Evolutionary conservation across 2,329 filamentous ascomycete species (phyloP), one percentile per base, ranked within the genome.

Genomic region (Talaromyces sp.): DNA sequence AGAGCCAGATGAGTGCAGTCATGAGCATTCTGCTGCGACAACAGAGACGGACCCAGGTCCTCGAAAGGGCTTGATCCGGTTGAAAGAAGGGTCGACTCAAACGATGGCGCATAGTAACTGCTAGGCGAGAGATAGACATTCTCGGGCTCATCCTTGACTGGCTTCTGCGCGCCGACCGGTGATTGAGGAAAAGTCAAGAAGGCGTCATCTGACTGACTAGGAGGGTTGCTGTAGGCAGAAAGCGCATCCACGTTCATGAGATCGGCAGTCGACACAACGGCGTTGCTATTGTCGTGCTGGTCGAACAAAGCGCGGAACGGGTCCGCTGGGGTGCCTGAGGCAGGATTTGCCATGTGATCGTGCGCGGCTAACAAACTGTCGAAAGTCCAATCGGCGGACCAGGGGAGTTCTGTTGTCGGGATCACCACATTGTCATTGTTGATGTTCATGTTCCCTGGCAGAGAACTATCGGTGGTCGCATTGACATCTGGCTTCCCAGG

Each of bases 1-100:
- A 67, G 22, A 13, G 63, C 66, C 19, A 67, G 47, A 47, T 63
- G 35, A 11, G 62, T 67, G 63, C 66, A 67, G 58, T 67, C 66
- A 33, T 67, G 66, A 19, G 61, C 27, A 50, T 41, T 58, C 15
- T 56, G 56, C 35, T 61, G 61, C 41, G 62, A 61, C 35, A 63
- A 47, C 58, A 62, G 43, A 27, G 64, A 49, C 41, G 64, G 64
- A 31, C 64, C 61, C 17, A 66, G 10, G 1, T 58, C 64, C 27
- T 66, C 65, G 19, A 62, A 62, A 10, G 65, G 61, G 17, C 61
- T 60, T 7, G 19, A 63, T 9, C 52, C 64, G 33, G 64, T 63
- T 10, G 64, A 62, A 10, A 62, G 45, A 22, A 59, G 47, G 13
- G 65, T 59, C 43, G 64, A 62, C 4, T 66, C 64, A 39, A 66